Evolutionary conservation across 768 basidiomycete genomes (phyloP), one percentile per base, ranked within the genome.

Genomic region (Leucogyrophana mollusca): DNA sequence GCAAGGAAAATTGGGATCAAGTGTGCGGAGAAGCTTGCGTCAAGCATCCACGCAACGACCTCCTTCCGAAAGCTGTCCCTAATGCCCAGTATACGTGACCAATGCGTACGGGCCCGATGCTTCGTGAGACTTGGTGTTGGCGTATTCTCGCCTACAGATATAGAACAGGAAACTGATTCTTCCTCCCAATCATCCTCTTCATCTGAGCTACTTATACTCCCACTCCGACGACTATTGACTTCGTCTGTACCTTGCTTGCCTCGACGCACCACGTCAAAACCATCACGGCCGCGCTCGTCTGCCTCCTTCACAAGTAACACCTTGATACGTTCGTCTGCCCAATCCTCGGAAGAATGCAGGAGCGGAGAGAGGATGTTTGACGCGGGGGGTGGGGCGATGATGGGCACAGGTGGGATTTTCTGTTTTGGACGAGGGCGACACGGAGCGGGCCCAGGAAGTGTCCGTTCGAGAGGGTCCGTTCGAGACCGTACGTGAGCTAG

Each of bases 371-470:
- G 64, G 49, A 20, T 61, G 56, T 7, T 66, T 57, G 6, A 61
- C 53, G 46, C 71, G 61, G 55, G 40, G 0, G 82, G 79, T 2
- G 82, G 82, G 4, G 79, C 79, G 11, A 83, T 76, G 44, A 81
- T 70, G 0, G 82, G 81, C 0, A 82, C 72, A 0, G 54, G 46
- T 4, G 56, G 52, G 4, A 57, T 64, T 8, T 16, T 17, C 2
- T 37, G 37, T 7, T 21, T 16, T 16, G 7, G 35, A 9, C 35
- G 16, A 37, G 35, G 16, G 13, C n/a, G 46, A 49, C 20, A 32
- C 25, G 14, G 52, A 43, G 3, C 17, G 22, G 17, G 13, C 40
- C 4, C 40, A 45, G 8, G 54, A 4, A 56, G 23, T 3, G 63
- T 65, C 25, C 63, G 58, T 21, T 20, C 18, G 18, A 65, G 17